Evolutionary conservation across 345 rosid genomes (phyloP).

Genomic region (Arabidopsis arenosa): DNA sequence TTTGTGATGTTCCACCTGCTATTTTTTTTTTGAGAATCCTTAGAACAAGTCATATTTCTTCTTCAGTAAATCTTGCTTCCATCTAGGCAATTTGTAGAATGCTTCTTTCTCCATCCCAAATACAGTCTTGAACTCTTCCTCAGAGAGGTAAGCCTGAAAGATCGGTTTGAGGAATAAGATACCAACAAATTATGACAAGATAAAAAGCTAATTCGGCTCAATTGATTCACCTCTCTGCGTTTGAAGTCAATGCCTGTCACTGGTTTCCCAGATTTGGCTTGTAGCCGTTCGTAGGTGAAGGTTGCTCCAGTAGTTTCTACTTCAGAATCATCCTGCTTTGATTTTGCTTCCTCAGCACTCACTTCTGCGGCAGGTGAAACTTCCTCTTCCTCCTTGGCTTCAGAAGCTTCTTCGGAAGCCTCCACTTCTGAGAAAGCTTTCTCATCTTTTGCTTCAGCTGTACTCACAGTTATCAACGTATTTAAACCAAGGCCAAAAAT

Average conservation of each 20-base stretch:
- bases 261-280: conserved; percentile 77
- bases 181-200: neutral
- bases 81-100: conserved; percentile 76
- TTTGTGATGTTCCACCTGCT: conserved; percentile 21
- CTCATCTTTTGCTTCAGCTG: conserved; percentile 57
- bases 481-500: neutral
- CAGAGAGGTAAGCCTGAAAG: conserved; percentile 73
- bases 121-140: conserved; percentile 68
- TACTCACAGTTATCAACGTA: conserved; percentile 4
- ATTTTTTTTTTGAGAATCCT: neutral
- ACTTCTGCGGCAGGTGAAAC: conserved; percentile 51
- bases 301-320: conserved; percentile 46
- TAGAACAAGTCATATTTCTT: conserved; percentile 77
- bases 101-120: conserved; percentile 74
- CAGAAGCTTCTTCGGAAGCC: conserved; percentile 54
- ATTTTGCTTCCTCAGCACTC: conserved; percentile 54
- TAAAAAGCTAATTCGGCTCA: neutral
- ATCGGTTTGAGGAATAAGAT: neutral
- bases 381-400: conserved; percentile 53
- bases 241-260: conserved; percentile 88
- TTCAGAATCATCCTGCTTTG: conserved; percentile 53
- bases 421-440: conserved; percentile 56
- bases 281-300: conserved; percentile 79
- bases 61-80: conserved; percentile 95
- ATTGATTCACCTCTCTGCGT: conserved; percentile 75